Conservation (phyloP, 345 rosid genomes). For the Eutrema yunnanense region DNA sequence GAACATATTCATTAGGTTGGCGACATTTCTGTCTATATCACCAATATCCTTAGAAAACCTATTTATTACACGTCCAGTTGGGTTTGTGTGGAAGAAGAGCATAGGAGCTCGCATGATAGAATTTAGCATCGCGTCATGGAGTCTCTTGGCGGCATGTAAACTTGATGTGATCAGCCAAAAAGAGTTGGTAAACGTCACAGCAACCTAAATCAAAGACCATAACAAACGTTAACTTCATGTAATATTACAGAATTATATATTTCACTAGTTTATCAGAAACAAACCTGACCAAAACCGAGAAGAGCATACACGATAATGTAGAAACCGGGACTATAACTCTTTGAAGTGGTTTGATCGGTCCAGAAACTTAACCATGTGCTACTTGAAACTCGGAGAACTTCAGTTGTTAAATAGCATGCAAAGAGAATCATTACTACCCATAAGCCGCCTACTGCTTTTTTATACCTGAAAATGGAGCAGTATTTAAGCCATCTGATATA, state of each 20-base stretch:
- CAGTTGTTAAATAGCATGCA: slow-evolving; percentile 65
- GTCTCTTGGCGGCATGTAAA: slow-evolving; percentile 70
- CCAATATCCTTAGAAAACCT: slow-evolving; percentile 93
- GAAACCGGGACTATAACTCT: slow-evolving; percentile 48
- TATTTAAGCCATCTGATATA: background rate
- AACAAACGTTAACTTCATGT: background rate
- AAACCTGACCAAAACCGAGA: slow-evolving; percentile 78
- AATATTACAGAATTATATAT: background rate
- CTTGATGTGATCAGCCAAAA: slow-evolving; percentile 87
- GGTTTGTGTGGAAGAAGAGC: slow-evolving; percentile 93
- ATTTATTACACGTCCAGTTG: slow-evolving; percentile 83
- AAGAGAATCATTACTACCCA: slow-evolving; percentile 79
- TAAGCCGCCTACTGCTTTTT: slow-evolving; percentile 81
- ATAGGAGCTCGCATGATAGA: slow-evolving; percentile 86
- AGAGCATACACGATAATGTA: slow-evolving; percentile 63
- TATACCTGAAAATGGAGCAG: slow-evolving; percentile 53
- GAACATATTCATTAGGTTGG: slow-evolving; percentile 61
- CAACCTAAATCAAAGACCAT: slow-evolving; percentile 45
- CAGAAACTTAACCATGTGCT: slow-evolving; percentile 93
- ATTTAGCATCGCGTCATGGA: slow-evolving; percentile 76
- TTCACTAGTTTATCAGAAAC: slow-evolving; percentile 6
- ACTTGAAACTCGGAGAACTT: slow-evolving; percentile 74
- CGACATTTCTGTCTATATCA: slow-evolving; percentile 82
- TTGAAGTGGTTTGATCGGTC: slow-evolving; percentile 68
- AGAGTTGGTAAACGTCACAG: slow-evolving; percentile 66